phyloP scores from a whole-genome alignment of 169 alveolate species.

The Babesia bigemina region DNA sequence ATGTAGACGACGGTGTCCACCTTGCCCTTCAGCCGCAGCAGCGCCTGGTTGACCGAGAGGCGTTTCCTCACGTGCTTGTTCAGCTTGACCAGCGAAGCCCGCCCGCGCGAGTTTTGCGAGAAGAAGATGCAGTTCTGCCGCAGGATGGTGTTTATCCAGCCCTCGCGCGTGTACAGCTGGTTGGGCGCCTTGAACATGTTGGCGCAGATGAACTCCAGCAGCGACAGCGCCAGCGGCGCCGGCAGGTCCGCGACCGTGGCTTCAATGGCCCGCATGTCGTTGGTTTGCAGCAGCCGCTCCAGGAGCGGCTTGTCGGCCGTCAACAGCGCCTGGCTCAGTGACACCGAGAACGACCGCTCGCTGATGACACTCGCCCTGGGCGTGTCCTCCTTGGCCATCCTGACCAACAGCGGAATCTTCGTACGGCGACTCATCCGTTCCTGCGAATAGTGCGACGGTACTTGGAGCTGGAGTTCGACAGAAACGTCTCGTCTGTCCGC shows the following conservation, averaged over 20 bases:
- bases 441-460: slow-evolving; percentile 53
- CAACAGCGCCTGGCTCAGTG: slow-evolving; percentile 65
- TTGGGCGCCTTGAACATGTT: slow-evolving; percentile 57
- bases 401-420: not conserved
- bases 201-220: slow-evolving; percentile 60
- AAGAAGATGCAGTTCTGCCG: slow-evolving; percentile 45
- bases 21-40: slow-evolving; percentile 63
- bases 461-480: slow-evolving; percentile 44
- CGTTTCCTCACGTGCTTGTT: slow-evolving; percentile 43
- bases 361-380: not conserved
- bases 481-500: slow-evolving; percentile 65
- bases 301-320: slow-evolving; percentile 58
- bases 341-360: slow-evolving; percentile 37
- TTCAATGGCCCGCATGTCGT: slow-evolving; percentile 45
- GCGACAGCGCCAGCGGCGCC: slow-evolving; percentile 64
- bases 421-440: slow-evolving; percentile 8
- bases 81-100: slow-evolving; percentile 48
- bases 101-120: slow-evolving; percentile 43
- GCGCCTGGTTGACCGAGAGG: slow-evolving; percentile 58
- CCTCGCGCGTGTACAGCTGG: slow-evolving; percentile 65
- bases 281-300: slow-evolving; percentile 50
- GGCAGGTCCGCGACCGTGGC: slow-evolving; percentile 63
- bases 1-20: slow-evolving; percentile 66
- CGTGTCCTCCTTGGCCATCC: slow-evolving; percentile 1
- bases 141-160: slow-evolving; percentile 68